phyloP scores from a whole-genome alignment of 257 asterid species.

The Lycium barbarum region DNA sequence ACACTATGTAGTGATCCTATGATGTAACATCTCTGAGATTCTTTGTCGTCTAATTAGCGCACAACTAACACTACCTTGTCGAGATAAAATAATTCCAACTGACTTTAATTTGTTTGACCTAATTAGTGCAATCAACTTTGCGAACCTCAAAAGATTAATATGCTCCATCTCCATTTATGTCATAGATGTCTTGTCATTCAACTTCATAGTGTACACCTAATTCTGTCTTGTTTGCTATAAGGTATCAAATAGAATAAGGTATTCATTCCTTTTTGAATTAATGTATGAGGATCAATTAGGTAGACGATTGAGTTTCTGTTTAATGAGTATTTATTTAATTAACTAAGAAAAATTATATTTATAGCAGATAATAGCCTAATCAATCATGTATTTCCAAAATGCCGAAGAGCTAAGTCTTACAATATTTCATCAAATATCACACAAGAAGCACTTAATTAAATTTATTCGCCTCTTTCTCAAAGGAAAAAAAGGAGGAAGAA shows the following conservation, averaged over 20 bases:
- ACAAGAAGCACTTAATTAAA: background rate
- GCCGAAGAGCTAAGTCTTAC: background rate
- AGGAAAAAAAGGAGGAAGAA: too few relatives aligned
- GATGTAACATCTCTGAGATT: background rate
- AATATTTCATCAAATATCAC: background rate
- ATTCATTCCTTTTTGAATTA: background rate
- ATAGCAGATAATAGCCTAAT: background rate
- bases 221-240: background rate
- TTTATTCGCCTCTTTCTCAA: background rate
- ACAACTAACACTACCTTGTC: background rate
- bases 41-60: conserved; percentile 11
- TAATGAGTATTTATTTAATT: background rate
- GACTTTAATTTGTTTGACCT: background rate
- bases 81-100: background rate
- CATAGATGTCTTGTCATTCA: background rate
- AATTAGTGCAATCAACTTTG: conserved; percentile 4
- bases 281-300: too few relatives aligned
- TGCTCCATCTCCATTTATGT: background rate
- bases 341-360: background rate
- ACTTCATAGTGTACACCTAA: background rate
- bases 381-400: background rate
- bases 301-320: background rate
- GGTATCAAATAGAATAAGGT: background rate
- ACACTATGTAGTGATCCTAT: background rate
- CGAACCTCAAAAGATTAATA: conserved; percentile 6